Evolutionary conservation across 768 basidiomycete genomes (phyloP), one percentile per base, ranked within the genome.

Genomic region (Calocybe gangraenosa): DNA sequence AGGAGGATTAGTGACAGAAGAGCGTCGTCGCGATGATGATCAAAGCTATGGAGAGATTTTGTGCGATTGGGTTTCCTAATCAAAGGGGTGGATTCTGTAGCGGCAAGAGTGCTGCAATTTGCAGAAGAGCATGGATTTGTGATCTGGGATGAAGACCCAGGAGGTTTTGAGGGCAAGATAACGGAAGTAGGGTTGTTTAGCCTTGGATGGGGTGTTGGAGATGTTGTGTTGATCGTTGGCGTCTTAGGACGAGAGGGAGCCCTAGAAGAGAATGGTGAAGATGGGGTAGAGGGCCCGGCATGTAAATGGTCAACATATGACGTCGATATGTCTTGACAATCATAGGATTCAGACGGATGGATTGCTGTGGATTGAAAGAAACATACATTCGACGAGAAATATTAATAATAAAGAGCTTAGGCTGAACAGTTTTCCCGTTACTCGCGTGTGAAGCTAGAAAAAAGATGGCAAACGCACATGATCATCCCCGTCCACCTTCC

Each of bases 311-410:
- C 81, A 10, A 89, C 89, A 53, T 80, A 89, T 2, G 83, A 74
- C 0, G 84, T 87, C 15, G 87, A 89, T 36, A 79, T 61, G 55
- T 87, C 89, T 91, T n/a, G 54, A 10, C 17, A 10, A 15, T 25
- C 5, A 14, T 17, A 17, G 25, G 33, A 49, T 14, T 11, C 25
- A 28, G 25, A 28, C 5, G 11, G 25, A 28, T 5, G 25, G 5
- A 6, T 11, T 5, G 25, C 25, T 21, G 39, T 4, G 40, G 38
- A 20, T 23, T 40, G 37, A 21, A 39, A 5, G 7, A 23, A 48
- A 68, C 84, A 30, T 59, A 84, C 89, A 91, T 78, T 92, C 89
- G 22, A 92, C 65, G 4, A 88, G 62, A 60, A 92, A 92, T 30
- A 92, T 92, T 9, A 70, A 52, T 35, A 91, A 62, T 10, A 92